Evolutionary conservation across 306 rosid genomes (phyloP), one percentile per base, ranked within the genome.

Genomic region (Lathyrus oleraceus): DNA sequence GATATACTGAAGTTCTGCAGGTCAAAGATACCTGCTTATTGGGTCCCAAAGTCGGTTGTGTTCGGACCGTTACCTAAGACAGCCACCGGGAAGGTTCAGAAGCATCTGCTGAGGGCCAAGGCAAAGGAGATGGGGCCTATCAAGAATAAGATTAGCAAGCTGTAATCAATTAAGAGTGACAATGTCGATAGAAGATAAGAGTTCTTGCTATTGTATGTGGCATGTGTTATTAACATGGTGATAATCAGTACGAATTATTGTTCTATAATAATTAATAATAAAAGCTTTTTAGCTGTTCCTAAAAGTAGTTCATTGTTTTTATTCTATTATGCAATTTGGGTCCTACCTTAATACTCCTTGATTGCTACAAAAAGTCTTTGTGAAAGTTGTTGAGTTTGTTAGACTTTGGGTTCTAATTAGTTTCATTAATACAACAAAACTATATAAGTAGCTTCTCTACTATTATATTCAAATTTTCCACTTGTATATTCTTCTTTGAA

Each of bases 1-100:
- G 96, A 94, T 45, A 90, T 94, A 70, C 49, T 90, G 51, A 87
- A 83, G 75, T 90, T 94, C 84, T 87, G 95, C 77, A 76, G 77
- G 71, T 72, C 90, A 19, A 90, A 88, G 39, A 83, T 94, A 88
- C 98, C 96, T 28, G 85, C 91, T 65, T 90, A 87, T 76, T 90
- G 95, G 90, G 84, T 83, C 16, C 97, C 96, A 2, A 94, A 86
- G 53, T 77, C 81, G 2, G 59, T 77, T 15, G 71, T 70, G 0
- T 77, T 77, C 28, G 81, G 72, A 77, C 71, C 61, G 1, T 77
- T 77, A 20, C 81, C 76, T 17, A 77, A 77, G 72, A 77, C 81
- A 2, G 71, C 81, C 19, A 77, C 81, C 43, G 81, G 81, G 21
- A 77, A 77, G 61, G 60, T 88, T 13, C 97, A 87, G 77, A 94